Evolutionary conservation across 495 filamentous ascomycete species (phyloP).

Genomic region (Neurospora tetraspora): DNA sequence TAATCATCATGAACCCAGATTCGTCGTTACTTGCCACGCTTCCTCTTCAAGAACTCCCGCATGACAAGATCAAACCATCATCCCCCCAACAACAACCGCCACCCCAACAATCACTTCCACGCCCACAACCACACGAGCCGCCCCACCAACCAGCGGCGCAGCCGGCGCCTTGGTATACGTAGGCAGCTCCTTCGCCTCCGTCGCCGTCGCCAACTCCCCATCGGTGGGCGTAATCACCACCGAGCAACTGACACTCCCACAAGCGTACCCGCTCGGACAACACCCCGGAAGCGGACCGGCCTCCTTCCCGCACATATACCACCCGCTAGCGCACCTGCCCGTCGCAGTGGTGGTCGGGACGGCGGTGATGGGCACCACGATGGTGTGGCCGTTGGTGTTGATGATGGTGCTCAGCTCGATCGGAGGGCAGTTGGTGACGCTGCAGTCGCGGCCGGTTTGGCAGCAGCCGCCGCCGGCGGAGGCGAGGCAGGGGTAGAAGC

Average conservation of each 20-base stretch:
- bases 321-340: slow-evolving; percentile 59
- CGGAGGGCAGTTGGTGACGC: slow-evolving; percentile 43
- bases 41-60: neutral
- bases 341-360: slow-evolving; percentile 21
- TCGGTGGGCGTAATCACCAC: slow-evolving; percentile 14
- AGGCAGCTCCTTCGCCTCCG: slow-evolving; percentile 51
- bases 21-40: neutral
- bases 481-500: slow-evolving; percentile 46
- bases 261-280: slow-evolving; percentile 65
- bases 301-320: slow-evolving; percentile 54
- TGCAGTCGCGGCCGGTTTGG: slow-evolving; percentile 73
- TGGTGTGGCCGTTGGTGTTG: slow-evolving; percentile 49
- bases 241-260: slow-evolving; percentile 61
- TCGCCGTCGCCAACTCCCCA: slow-evolving; percentile 32
- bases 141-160: neutral
- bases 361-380: slow-evolving; percentile 50
- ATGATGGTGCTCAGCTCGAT: slow-evolving; percentile 49
- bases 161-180: neutral
- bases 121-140: neutral
- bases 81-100: neutral
- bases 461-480: slow-evolving; percentile 48
- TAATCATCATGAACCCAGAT: neutral
- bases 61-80: neutral
- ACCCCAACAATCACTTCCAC: neutral
- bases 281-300: slow-evolving; percentile 58